Evolutionary conservation across 495 filamentous ascomycete species (phyloP), one percentile per base, ranked within the genome.

Genomic region (Hypomontagnella submonticulosa): DNA sequence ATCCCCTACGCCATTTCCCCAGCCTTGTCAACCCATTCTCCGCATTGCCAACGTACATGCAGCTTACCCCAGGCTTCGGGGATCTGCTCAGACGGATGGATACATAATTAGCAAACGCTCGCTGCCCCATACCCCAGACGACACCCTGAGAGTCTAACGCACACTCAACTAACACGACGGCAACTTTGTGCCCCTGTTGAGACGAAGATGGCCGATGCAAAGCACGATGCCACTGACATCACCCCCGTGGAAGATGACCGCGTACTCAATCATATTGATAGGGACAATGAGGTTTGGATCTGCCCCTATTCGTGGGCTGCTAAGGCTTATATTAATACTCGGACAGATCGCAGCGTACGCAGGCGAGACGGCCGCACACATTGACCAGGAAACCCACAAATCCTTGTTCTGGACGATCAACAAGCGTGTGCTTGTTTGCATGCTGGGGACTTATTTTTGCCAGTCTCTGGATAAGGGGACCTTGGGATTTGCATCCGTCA

Each of bases 401-500:
- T 72, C 81, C 0, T 54, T 70, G 3, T 72, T 70, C 52, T 73
- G 70, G 70, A 64, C 53, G 3, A 42, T 73, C 15, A 70, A 73
- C 48, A 63, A 47, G 38, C 53, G 63, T 27, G 71, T 71, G 36
- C 38, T 73, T 23, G 63, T 50, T 8, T 57, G 46, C 50, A 72
- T 72, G 67, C 49, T 72, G 3, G 70, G 71, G 30, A 74, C 71
- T 11, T 88, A 88, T 67, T 88, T 88, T 69, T 67, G 87, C 4
- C 86, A 88, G 58, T 83, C 85, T 4, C 65, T 88, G 10, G 83
- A 86, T 50, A 87, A 87, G 72, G 85, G 84, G 1, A 86, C 83
- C 0, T 69, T 88, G 76, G 79, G 76, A 16, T 86, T 85, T 63
- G 75, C 84, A 1, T 81, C 83, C 4, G 84, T 86, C 47, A 86